Evolutionary conservation across 805 yeast genomes (phyloP).

Genomic region (Blastobotrys peoriensis): DNA sequence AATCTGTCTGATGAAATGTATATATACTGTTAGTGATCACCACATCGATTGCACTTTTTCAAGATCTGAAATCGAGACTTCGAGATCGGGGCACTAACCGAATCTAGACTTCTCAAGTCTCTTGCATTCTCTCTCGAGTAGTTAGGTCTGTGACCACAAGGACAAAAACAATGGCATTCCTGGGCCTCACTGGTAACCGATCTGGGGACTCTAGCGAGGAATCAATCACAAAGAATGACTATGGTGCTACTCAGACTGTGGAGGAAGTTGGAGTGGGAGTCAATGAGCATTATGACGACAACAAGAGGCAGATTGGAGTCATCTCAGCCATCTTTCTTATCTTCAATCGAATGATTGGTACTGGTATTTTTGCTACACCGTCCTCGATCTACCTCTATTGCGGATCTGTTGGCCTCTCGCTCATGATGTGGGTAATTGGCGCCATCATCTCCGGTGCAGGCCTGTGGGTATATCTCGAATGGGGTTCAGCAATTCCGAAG

Average conservation of each 20-base stretch:
- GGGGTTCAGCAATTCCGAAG: slow-evolving; percentile 70
- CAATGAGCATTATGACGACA: neutral
- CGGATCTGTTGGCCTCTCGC: slow-evolving; percentile 67
- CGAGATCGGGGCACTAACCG: too few relatives aligned
- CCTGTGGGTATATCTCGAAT: slow-evolving; percentile 68
- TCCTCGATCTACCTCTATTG: slow-evolving; percentile 46
- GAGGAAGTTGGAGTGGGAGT: neutral
- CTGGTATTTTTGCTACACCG: slow-evolving; percentile 72
- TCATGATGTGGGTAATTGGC: slow-evolving; percentile 72
- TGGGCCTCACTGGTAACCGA: neutral
- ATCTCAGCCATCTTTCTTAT: slow-evolving; percentile 59
- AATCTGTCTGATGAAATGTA: too few relatives aligned
- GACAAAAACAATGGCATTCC: too few relatives aligned
- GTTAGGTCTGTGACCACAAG: too few relatives aligned
- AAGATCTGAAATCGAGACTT: too few relatives aligned
- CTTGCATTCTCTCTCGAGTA: too few relatives aligned
- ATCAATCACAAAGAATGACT: neutral
- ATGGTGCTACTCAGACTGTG: neutral
- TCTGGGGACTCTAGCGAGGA: neutral
- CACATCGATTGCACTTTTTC: too few relatives aligned
- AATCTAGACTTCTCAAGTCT: too few relatives aligned
- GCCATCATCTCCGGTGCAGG: slow-evolving; percentile 61
- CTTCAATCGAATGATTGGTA: slow-evolving; percentile 66
- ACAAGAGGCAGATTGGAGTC: slow-evolving; percentile 36
- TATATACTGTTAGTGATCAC: too few relatives aligned